Percentiles rank a stretch among this genome's conserved stretches.
Evolutionary conservation across 345 rosid species (phyloP).

Genomic region (Brassica cretica): DNA sequence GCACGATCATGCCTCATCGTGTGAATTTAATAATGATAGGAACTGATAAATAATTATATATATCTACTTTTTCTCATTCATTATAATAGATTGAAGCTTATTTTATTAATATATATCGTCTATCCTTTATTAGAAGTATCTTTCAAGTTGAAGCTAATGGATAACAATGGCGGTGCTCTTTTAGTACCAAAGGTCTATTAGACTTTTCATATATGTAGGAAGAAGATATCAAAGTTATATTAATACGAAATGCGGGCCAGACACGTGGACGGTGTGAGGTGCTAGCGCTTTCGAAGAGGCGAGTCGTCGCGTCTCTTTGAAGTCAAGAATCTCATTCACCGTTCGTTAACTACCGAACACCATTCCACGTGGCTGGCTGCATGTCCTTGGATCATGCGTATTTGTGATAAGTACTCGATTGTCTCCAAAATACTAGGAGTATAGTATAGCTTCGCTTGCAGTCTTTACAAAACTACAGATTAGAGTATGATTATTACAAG

Average conservation of each 20-base stretch:
- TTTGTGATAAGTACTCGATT: not conserved
- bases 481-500: not conserved
- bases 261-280: conserved; percentile 1
- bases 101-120: not conserved
- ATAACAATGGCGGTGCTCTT: conserved; percentile 30
- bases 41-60: not conserved
- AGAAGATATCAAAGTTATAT: not conserved
- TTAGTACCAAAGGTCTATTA: not conserved
- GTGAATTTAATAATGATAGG: not conserved
- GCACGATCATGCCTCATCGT: not conserved
- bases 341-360: not conserved
- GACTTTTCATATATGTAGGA: not conserved
- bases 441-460: not conserved
- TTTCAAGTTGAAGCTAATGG: not conserved
- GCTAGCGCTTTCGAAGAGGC: not conserved
- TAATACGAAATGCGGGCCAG: not conserved
- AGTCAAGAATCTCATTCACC: not conserved
- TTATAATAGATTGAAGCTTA: not conserved
- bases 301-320: not conserved
- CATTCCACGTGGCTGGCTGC: conserved; percentile 35
- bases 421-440: not conserved
- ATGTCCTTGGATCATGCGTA: not conserved
- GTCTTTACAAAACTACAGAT: not conserved
- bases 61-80: not conserved
- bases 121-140: not conserved